phyloP scores from a whole-genome alignment of 2,329 filamentous ascomycete genomes.

The Sporothrix pseudoabietina region DNA sequence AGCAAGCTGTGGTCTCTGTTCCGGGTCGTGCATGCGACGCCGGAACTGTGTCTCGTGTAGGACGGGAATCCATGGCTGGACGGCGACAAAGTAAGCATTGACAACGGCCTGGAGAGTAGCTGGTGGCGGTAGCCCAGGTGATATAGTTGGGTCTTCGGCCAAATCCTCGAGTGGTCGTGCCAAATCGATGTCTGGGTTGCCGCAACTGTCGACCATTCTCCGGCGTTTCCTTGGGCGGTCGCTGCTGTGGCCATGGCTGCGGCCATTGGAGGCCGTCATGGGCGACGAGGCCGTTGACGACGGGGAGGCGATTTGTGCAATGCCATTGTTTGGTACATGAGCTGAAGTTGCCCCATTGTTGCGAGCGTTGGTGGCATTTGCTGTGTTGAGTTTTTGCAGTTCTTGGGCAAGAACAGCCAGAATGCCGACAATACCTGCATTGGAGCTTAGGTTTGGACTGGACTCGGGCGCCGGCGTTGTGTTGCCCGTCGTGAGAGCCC shows the following conservation, averaged over 20 bases:
- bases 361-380: background rate
- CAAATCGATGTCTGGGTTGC: conserved; percentile 29
- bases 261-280: background rate
- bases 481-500: background rate
- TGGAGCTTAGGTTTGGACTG: background rate
- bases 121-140: conserved; percentile 24
- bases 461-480: conserved; percentile 1
- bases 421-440: conserved; percentile 18
- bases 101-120: conserved; percentile 37
- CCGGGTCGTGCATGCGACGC: conserved; percentile 36
- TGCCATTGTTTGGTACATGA: background rate
- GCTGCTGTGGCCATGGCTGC: background rate
- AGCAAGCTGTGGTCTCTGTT: conserved; percentile 37
- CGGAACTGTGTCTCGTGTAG: conserved; percentile 43
- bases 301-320: background rate
- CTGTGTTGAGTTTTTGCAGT: conserved; percentile 27
- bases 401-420: conserved; percentile 30
- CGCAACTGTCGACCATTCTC: conserved; percentile 31
- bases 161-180: conserved; percentile 15
- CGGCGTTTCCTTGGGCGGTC: conserved; percentile 27
- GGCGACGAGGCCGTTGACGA: background rate
- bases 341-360: background rate
- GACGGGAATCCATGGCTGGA: conserved; percentile 46
- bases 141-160: conserved; percentile 2
- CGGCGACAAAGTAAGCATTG: conserved; percentile 40